A percentile compares a stretch with the other conserved stretches of the same genome.
These are phyloP conservation scores for Lepiota venenata DNA, from an alignment of 768 basidiomycete species.

Conservation along the genomic window DNA sequence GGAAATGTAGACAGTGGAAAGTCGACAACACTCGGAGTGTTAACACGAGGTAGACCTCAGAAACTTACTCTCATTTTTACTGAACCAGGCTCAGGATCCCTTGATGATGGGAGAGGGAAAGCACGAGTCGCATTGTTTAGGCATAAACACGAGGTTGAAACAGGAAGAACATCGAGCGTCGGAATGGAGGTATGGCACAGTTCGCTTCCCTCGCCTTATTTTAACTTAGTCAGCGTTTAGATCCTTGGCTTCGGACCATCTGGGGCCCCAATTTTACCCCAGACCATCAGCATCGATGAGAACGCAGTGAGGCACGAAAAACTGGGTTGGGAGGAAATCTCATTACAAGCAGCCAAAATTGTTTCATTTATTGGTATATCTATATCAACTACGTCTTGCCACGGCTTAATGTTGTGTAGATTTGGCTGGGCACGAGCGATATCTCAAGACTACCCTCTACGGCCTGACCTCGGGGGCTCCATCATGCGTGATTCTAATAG, in stretches of 20 bases:
- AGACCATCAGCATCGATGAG: slow-evolving; percentile 51
- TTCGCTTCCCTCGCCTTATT: background rate
- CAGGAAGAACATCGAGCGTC: slow-evolving; percentile 90
- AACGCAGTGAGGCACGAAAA: slow-evolving; percentile 79
- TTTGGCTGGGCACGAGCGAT: slow-evolving; percentile 94
- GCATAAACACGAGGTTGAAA: slow-evolving; percentile 97
- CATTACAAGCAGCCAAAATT: slow-evolving; percentile 84
- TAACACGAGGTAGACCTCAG: slow-evolving; percentile 71
- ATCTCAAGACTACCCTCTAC: slow-evolving; percentile 89
- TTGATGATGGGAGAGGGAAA: slow-evolving; percentile 80
- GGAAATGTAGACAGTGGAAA: slow-evolving; percentile 96
- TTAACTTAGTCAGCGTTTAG: slow-evolving; percentile 31
- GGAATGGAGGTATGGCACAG: slow-evolving; percentile 81
- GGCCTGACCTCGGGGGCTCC: slow-evolving; percentile 94
- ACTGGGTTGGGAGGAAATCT: slow-evolving; percentile 95
- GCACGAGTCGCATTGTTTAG: slow-evolving; percentile 89
- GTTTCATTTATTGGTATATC: slow-evolving; percentile 83
- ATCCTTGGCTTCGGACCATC: slow-evolving; percentile 84
- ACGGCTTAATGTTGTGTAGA: slow-evolving; percentile 41
- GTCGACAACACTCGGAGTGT: slow-evolving; percentile 89
- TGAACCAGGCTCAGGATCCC: slow-evolving; percentile 40
- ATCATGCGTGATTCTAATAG: slow-evolving; percentile 88
- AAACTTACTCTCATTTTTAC: background rate
- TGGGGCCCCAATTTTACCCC: slow-evolving; percentile 78
- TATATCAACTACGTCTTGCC: background rate